phyloP scores from a whole-genome alignment of 2,329 filamentous ascomycete genomes.

The Alternaria arbusti region DNA sequence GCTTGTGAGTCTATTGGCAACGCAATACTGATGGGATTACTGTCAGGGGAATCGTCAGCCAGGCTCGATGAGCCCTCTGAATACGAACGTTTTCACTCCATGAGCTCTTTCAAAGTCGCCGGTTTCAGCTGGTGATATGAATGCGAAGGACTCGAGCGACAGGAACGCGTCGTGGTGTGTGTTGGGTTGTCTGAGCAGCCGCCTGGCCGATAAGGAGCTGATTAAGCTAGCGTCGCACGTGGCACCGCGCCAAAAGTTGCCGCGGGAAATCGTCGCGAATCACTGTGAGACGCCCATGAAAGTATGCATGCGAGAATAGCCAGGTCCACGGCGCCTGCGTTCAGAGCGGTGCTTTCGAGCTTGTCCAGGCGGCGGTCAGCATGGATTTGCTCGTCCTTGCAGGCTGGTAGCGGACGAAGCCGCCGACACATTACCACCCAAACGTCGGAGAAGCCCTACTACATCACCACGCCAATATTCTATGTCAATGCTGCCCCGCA shows the following conservation, averaged over 20 bases:
- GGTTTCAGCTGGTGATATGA: not conserved
- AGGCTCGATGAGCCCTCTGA: not conserved
- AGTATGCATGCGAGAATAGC: conserved; percentile 40
- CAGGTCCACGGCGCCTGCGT: conserved; percentile 22
- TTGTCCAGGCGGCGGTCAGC: conserved; percentile 16
- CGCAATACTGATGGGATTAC: not conserved
- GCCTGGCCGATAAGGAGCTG: not conserved
- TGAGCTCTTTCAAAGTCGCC: not conserved
- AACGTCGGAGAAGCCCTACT: conserved; percentile 74
- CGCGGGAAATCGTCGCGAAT: conserved; percentile 18
- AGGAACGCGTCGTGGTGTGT: not conserved
- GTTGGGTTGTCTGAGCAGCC: not conserved
- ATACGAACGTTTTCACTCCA: not conserved
- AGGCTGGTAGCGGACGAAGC: conserved; percentile 18
- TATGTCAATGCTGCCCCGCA: conserved; percentile 98
- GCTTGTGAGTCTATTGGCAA: not conserved
- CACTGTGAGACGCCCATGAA: conserved; percentile 22
- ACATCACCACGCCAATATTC: conserved; percentile 96
- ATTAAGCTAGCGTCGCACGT: conserved; percentile 17
- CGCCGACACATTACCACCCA: conserved; percentile 29
- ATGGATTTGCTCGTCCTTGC: conserved; percentile 37
- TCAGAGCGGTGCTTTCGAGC: conserved; percentile 23
- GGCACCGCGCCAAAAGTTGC: conserved; percentile 24
- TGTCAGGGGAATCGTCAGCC: not conserved
- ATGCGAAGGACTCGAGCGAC: not conserved